These are phyloP conservation scores for Candida sp. DNA, from an alignment of 1,139 yeast species.

Conservation along the genomic window DNA sequence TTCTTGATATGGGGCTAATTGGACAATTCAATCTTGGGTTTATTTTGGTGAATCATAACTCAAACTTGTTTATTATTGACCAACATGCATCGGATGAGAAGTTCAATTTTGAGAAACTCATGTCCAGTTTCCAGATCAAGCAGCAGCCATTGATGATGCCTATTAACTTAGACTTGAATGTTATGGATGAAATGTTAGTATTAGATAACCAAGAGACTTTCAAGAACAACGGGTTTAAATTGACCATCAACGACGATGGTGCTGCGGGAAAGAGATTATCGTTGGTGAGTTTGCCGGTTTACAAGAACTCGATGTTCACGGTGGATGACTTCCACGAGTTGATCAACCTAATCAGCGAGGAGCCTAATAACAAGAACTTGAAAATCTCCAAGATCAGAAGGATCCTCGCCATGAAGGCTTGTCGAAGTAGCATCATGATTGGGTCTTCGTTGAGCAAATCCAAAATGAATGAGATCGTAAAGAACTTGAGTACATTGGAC, in stretches of 20 bases:
- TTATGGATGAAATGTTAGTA: constrained; percentile 78
- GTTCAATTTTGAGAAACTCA: constrained; percentile 78
- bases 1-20: constrained; percentile 70
- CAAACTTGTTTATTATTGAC: constrained; percentile 83
- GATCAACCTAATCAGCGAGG: constrained; percentile 55
- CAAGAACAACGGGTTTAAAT: constrained; percentile 73
- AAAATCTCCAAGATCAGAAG: constrained; percentile 80
- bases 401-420: constrained; percentile 94
- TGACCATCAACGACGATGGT: constrained; percentile 44
- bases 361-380: constrained; percentile 39
- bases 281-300: constrained; percentile 70
- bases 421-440: constrained; percentile 92
- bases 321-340: constrained; percentile 76
- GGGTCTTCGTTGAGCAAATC: constrained; percentile 67
- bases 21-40: constrained; percentile 97
- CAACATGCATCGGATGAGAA: constrained; percentile 99
- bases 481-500: constrained; percentile 69
- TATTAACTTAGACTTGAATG: constrained; percentile 62
- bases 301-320: constrained; percentile 71
- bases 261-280: constrained; percentile 62
- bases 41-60: constrained; percentile 61
- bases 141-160: constrained; percentile 79
- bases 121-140: constrained; percentile 51
- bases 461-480: constrained; percentile 72
- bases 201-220: constrained; percentile 62